These are phyloP conservation scores for Monocercomonoides exilis DNA, from an alignment of 78 protist species.

Conservation along the genomic window DNA sequence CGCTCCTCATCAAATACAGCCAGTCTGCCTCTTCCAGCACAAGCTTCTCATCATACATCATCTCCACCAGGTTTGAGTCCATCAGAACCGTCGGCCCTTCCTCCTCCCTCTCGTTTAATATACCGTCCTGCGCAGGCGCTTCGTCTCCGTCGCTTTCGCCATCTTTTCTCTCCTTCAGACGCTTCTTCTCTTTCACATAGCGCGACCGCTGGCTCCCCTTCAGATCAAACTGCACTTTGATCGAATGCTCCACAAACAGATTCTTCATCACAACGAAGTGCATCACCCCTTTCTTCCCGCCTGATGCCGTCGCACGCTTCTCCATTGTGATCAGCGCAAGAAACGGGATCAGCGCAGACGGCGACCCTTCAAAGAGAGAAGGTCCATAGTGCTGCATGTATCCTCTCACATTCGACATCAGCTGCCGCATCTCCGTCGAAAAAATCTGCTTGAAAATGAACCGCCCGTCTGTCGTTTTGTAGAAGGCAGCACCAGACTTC, in stretches of 20 bases:
- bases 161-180: too few relatives aligned
- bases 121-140: too few relatives aligned
- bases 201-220: neutral
- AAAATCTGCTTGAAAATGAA: neutral
- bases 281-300: too few relatives aligned
- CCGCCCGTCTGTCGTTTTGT: neutral
- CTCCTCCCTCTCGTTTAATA: too few relatives aligned
- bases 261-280: neutral
- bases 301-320: too few relatives aligned
- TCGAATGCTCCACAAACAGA: neutral
- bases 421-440: neutral
- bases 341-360: neutral
- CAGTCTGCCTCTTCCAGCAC: neutral
- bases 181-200: too few relatives aligned
- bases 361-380: neutral
- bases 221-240: neutral
- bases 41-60: neutral
- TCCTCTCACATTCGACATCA: neutral
- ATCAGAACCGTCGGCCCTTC: slow-evolving; percentile 1
- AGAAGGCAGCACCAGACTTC: neutral
- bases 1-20: neutral
- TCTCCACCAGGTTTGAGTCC: neutral
- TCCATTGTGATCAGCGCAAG: too few relatives aligned
- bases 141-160: too few relatives aligned
- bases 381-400: neutral